Evolutionary conservation across 2,329 filamentous ascomycete genomes (phyloP), one percentile per base, ranked within the genome.

Genomic region (Pyrenophora tritici-repentis): DNA sequence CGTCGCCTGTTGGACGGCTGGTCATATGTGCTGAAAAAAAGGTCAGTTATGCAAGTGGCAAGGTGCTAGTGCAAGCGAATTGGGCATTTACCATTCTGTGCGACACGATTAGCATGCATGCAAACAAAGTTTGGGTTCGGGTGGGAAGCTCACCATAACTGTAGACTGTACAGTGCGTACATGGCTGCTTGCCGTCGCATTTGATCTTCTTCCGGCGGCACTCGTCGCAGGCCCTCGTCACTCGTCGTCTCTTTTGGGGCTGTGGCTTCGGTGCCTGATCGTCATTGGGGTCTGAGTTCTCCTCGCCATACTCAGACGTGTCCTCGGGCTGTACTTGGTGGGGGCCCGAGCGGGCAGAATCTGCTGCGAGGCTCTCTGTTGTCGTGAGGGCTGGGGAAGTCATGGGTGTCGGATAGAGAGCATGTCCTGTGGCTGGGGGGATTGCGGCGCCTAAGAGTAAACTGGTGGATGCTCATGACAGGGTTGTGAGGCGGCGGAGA

Each of bases 91-190:
- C 59, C 92, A 97, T 71, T 96, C 91, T 96, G 59, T 31, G 26
- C 42, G 10, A 13, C 10, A 32, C 44, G 16, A 57, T 66, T 51
- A 63, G 55, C 49, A 55, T 53, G 44, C 32, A 43, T 41, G 40
- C 29, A 26, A 37, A 32, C 10, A 10, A 3, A 26, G 3, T 12
- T 29, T 9, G 26, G 26, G 4, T 2, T 29, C 26, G 13, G 29
- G 37, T 33, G 22, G 22, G 17, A 39, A 26, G 53, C 70, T 40
- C 62, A 97, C 94, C 93, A 79, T 99, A 99, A 72, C 91, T 97
- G 75, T 99, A 99, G 42, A 97, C 91, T 9, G 92, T 96, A 74
- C 94, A 99, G 75, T 97, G 94, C 0, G 92, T 97, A 62, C 80
- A 82, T 6, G 80, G 79, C 66, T 81, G 78, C 64, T 78, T 80